Evolutionary conservation across 164 flowering plant genomes (phyloP).

Genomic region (Taxillus chinensis): DNA sequence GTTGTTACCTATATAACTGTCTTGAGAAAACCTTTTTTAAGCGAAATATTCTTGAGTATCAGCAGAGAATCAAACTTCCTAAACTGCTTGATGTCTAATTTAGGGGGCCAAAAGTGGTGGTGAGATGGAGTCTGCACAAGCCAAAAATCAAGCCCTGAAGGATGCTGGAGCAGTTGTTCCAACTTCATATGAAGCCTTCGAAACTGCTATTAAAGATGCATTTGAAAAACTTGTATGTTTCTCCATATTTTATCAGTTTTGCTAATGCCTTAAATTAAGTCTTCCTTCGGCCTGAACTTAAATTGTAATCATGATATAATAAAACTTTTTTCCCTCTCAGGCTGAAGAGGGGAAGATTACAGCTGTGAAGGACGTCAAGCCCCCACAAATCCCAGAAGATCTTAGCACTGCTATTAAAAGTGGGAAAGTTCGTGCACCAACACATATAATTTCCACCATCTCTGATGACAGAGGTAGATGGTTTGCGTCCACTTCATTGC

Average conservation of each 20-base stretch:
- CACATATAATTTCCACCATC: slow-evolving; percentile 94
- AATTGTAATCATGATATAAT: too few species aligned
- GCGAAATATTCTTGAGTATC: background rate
- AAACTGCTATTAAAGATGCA: slow-evolving; percentile 76
- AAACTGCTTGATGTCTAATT: slow-evolving; percentile 5
- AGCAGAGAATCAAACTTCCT: background rate
- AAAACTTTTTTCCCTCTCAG: slow-evolving; percentile 19
- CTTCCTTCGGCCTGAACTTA: too few species aligned
- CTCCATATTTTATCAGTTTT: background rate
- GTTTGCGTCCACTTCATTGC: background rate
- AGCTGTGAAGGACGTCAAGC: slow-evolving; percentile 72
- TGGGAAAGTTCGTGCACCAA: slow-evolving; percentile 99
- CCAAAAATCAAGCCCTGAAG: slow-evolving; percentile 84
- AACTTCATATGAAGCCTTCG: slow-evolving; percentile 89
- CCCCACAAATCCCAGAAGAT: slow-evolving; percentile 97
- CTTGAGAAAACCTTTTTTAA: background rate
- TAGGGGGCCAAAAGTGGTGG: slow-evolving; percentile 99
- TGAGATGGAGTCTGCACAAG: slow-evolving; percentile 99
- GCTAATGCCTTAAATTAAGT: background rate
- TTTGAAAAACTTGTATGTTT: slow-evolving; percentile 76
- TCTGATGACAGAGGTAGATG: slow-evolving; percentile 89
- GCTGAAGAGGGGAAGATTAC: slow-evolving; percentile 69
- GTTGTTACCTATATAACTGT: slow-evolving; percentile 15
- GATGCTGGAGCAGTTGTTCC: slow-evolving; percentile 98
- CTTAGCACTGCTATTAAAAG: slow-evolving; percentile 84